A percentile compares a stretch with the other conserved stretches of the same genome.
Conservation (phyloP, 2,329 filamentous ascomycete species). For the Cladophialophora chaetospira region DNA sequence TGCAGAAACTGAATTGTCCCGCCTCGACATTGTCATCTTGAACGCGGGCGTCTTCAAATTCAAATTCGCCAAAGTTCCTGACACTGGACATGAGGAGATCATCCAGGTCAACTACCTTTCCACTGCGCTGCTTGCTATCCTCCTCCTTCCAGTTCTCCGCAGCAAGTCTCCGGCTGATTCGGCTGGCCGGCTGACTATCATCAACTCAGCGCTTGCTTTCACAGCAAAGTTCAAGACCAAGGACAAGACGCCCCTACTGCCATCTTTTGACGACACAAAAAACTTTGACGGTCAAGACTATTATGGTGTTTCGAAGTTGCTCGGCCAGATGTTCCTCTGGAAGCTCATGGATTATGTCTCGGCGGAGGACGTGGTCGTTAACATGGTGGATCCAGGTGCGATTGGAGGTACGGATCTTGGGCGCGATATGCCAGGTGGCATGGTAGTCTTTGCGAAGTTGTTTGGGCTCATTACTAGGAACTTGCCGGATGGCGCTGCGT, state of each 20-base stretch:
- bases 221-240: conserved; percentile 22
- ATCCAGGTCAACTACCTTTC: conserved; percentile 42
- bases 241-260: conserved; percentile 29
- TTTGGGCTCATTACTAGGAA: conserved; percentile 37
- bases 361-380: conserved; percentile 48
- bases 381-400: conserved; percentile 51
- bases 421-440: conserved; percentile 35
- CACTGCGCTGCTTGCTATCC: conserved; percentile 33
- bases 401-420: conserved; percentile 48
- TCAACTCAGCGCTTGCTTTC: conserved; percentile 32
- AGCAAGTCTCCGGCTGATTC: conserved; percentile 20
- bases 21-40: conserved; percentile 50
- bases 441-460: conserved; percentile 24
- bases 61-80: conserved; percentile 29
- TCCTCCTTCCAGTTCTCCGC: conserved; percentile 37
- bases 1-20: conserved; percentile 38
- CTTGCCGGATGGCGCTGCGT: conserved; percentile 47
- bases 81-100: conserved; percentile 44
- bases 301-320: conserved; percentile 39
- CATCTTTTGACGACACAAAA: conserved; percentile 38
- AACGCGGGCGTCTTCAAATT: conserved; percentile 45
- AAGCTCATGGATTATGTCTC: conserved; percentile 44
- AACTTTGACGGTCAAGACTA: conserved; percentile 29
- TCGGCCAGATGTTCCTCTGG: conserved; percentile 41
- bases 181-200: conserved; percentile 26